Conservation (phyloP, 2,329 filamentous ascomycete genomes). For the Aspergillus jensenii region DNA sequence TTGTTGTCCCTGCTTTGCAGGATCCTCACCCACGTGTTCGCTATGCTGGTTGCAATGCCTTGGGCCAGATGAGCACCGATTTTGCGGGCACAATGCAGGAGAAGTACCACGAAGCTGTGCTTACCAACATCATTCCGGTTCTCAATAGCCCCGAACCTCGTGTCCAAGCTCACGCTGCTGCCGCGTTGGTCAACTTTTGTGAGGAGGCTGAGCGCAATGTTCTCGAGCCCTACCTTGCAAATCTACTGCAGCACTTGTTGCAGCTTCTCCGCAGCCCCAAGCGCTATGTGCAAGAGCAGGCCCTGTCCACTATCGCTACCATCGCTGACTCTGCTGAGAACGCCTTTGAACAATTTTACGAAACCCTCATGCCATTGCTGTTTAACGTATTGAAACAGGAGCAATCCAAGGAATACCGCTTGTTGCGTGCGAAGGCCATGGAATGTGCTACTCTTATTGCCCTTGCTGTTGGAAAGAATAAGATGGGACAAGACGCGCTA, state of each 20-base stretch:
- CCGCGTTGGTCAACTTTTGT: constrained; percentile 98
- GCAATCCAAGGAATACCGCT: constrained; percentile 87
- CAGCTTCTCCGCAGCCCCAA: constrained; percentile 86
- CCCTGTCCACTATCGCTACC: constrained; percentile 94
- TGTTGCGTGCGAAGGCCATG: constrained; percentile 96
- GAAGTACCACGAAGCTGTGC: constrained; percentile 83
- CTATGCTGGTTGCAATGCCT: constrained; percentile 95
- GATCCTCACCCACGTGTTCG: constrained; percentile 91
- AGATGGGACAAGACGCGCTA: constrained; percentile 83
- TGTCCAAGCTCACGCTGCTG: constrained; percentile 94
- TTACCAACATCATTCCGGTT: constrained; percentile 90
- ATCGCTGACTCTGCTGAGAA: constrained; percentile 98
- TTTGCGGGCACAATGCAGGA: constrained; percentile 98
- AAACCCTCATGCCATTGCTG: constrained; percentile 90
- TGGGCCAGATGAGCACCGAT: constrained; percentile 99
- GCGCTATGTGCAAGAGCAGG: constrained; percentile 96
- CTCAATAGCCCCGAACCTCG: constrained; percentile 85
- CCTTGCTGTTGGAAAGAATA: constrained; percentile 88
- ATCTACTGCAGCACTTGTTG: constrained; percentile 81
- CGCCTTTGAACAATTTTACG: constrained; percentile 93
- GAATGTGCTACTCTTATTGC: constrained; percentile 95
- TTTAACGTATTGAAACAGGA: constrained; percentile 87
- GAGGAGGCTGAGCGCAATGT: constrained; percentile 93
- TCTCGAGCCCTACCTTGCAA: constrained; percentile 88
- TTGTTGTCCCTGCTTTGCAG: constrained; percentile 88